Conservation (phyloP, 441 rosid species). For the Populus trichocarpa region DNA sequence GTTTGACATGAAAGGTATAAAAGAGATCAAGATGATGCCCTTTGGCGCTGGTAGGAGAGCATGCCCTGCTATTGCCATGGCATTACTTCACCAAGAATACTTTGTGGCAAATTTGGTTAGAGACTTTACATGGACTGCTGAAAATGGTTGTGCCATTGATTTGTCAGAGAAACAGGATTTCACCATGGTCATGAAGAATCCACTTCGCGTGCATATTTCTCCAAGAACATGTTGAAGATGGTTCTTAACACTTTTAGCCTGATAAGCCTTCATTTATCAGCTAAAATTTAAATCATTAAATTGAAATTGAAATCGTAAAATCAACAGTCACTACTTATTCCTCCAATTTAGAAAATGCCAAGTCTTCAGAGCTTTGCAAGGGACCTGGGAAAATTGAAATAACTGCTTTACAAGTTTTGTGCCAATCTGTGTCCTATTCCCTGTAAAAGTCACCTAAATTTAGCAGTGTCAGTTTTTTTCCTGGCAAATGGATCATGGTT, state of each 20-base stretch:
- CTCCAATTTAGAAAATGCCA: no score
- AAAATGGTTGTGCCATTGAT: constrained; percentile 27
- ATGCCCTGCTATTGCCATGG: constrained; percentile 39
- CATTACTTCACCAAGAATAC: constrained; percentile 42
- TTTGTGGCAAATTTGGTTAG: constrained; percentile 39
- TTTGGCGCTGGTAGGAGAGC: constrained; percentile 51
- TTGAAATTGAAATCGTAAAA: no score
- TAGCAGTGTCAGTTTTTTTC: no score
- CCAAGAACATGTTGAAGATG: not conserved
- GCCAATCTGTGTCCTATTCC: no score
- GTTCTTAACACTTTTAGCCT: not conserved
- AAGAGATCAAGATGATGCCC: constrained; percentile 40
- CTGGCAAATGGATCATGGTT: no score
- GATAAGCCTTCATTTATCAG: no score
- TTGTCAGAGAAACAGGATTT: constrained; percentile 34
- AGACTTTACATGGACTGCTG: constrained; percentile 27
- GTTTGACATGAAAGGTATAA: constrained; percentile 36
- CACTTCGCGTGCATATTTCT: constrained; percentile 25
- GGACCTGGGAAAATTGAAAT: no score
- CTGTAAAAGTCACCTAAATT: no score
- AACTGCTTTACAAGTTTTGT: no score
- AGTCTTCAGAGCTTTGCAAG: no score
- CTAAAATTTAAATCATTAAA: no score
- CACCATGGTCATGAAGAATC: constrained; percentile 32
- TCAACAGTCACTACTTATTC: no score